Base-by-base conservation (phyloP, 2,329 filamentous ascomycete species). In the Alternaria sp. region DNA sequence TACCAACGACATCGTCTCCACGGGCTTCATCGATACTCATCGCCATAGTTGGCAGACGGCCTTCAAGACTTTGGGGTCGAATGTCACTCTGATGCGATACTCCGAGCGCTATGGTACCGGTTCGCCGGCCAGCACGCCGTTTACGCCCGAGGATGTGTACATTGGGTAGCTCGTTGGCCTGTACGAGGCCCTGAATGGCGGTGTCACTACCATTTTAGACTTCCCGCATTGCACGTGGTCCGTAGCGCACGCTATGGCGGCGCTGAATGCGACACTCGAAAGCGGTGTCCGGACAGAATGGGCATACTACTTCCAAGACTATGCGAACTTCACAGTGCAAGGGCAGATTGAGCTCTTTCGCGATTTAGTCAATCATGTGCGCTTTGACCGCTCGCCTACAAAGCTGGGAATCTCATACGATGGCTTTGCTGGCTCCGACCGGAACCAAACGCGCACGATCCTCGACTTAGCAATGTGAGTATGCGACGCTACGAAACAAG, bases 21-120 rank as follows among this genome's bases (percentile, higher is more conserved):
- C 84, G 0, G 84, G 85, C 8, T 86, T 87, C 69, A 76, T 87
- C 56, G 82, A 86, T 69, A 86, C 84, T 0, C 85, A 87, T 62
- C 80, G 81, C 1, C 70, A 72, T 44, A 28, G 63, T 44, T 67
- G 84, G 85, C 83, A 86, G 65, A 86, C 85, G 0, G 82, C 78
- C 1, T 81, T 81, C 65, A 84, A 83, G 65, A 85, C 84, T 0
- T 64, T 87, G 1, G 81, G 62, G 1, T 81, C 83, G 7, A 85
- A 87, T 63, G 82, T 81, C 0, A 83, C 78, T 13, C 56, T 69
- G 5, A 39, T 53, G 31, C 46, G 65, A 13, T 68, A 69, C 37
- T 59, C 67, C 21, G 34, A 51, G 7, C 63, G 58, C 4, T 66
- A 60, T 42, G 63, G 65, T 28, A 51, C 59, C n/a, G 37, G 42